Conservation (phyloP, 2,329 filamentous ascomycete species). For the Diaporthe amygdali region DNA sequence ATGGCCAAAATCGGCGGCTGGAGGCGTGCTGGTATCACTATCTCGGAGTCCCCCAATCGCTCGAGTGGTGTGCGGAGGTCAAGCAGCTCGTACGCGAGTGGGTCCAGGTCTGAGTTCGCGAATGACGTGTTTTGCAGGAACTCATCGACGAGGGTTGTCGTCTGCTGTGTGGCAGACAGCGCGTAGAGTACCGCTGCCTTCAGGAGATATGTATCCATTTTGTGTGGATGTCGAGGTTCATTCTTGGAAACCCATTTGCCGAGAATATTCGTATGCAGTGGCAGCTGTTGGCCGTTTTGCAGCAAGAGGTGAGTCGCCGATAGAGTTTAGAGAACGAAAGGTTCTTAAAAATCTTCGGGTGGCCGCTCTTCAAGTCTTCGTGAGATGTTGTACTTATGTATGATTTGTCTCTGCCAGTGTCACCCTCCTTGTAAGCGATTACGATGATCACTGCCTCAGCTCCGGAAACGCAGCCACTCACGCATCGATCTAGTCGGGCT, state of each 20-base stretch:
- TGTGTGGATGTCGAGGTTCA: not conserved
- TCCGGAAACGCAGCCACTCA: constrained; percentile 2
- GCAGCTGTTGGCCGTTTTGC: not conserved
- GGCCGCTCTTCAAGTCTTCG: not conserved
- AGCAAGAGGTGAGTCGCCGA: not conserved
- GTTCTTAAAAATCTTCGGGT: not conserved
- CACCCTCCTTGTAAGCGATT: constrained; percentile 15
- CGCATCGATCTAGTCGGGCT: not conserved
- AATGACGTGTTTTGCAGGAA: constrained; percentile 9
- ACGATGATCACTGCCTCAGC: constrained; percentile 7
- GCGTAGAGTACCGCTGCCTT: constrained; percentile 18
- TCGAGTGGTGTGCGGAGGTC: constrained; percentile 20
- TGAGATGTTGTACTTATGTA: constrained; percentile 9
- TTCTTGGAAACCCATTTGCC: not conserved
- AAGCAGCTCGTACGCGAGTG: constrained; percentile 22
- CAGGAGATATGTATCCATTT: constrained; percentile 19
- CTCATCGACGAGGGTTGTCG: constrained; percentile 9
- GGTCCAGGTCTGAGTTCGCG: constrained; percentile 9
- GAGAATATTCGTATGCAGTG: not conserved
- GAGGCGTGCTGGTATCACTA: constrained; percentile 15
- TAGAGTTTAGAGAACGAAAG: not conserved
- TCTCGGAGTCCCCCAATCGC: constrained; percentile 17
- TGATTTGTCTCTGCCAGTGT: constrained; percentile 6
- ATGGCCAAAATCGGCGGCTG: constrained; percentile 15
- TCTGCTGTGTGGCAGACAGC: constrained; percentile 16